A percentile compares a stretch with the other conserved stretches of the same genome.
Evolutionary conservation across 768 basidiomycete species (phyloP).

Genomic region (Kwoniella newhampshirensis): DNA sequence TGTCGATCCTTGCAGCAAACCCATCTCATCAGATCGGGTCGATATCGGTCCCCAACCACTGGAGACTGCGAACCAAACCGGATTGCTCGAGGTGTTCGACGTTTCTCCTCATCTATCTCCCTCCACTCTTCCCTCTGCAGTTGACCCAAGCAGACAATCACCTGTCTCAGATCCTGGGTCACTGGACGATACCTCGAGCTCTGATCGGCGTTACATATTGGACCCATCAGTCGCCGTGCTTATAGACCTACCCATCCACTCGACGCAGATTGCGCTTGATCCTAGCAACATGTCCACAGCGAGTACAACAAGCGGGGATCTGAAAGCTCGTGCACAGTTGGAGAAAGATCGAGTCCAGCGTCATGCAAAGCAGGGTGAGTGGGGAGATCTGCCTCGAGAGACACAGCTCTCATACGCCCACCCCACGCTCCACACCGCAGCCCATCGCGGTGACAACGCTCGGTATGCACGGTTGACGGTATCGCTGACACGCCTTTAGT

Average conservation of each 20-base stretch:
- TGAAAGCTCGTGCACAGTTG: constrained; percentile 6
- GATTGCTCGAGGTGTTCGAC: too few species aligned
- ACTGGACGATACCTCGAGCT: too few species aligned
- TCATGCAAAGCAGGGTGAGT: constrained; percentile 19
- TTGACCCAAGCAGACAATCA: too few species aligned
- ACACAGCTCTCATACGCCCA: neutral
- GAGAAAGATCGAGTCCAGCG: constrained; percentile 23
- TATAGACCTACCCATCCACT: neutral
- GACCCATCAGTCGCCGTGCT: neutral
- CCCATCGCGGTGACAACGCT: neutral
- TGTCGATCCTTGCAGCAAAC: too few species aligned
- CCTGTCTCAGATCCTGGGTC: too few species aligned
- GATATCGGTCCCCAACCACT: too few species aligned
- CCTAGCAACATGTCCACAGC: constrained; percentile 5
- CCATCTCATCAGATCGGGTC: too few species aligned
- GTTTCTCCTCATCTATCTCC: too few species aligned
- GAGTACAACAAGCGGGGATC: neutral
- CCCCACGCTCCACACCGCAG: too few species aligned
- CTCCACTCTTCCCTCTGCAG: too few species aligned
- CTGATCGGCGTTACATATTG: neutral
- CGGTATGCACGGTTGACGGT: neutral
- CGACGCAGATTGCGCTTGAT: neutral
- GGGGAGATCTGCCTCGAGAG: too few species aligned
- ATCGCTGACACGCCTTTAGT: neutral
- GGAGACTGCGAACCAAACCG: too few species aligned